Evolutionary conservation across 169 alveolate genomes (phyloP), one percentile per base, ranked within the genome.

Genomic region (Plasmodium falciparum): DNA sequence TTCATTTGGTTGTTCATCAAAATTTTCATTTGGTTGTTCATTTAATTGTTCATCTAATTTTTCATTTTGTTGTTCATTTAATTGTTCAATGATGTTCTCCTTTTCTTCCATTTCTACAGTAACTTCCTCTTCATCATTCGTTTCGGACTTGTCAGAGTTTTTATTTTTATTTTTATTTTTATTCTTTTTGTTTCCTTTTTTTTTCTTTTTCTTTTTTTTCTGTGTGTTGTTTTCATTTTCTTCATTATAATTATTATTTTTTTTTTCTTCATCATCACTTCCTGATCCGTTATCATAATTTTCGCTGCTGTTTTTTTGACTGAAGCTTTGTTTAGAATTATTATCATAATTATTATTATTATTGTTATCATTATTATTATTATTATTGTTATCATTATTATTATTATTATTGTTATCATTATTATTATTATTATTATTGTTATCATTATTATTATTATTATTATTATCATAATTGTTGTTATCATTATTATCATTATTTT

Each of bases 131-230:
- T 17, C 50, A 4, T 50, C 85, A 12, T 13, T 43, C n/a, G 22
- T 33, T 9, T 52, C 67, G 7, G 45, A 33, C 5, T 73, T 49
- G 11, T 29, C 33, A 26, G n/a, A 63, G 17, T 24, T 63, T 7
- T 63, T 15, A 54, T 15, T 33, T 9, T 54, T 33, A 4, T 33
- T 33, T 4, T 33, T 2, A 4, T 33, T 33, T 0, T 59, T 2
- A 4, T 33, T 33, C 0, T 59, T 20, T 72, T 54, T 61, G 12
- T 49, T 20, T 20, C 13, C 52, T 17, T 73, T 63, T 58, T 2
- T 24, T 73, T 73, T 73, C 33, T 73, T 73, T 52, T 73, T 73
- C 17, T 15, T 63, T 49, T 73, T 73, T 9, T 73, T 73, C 12
- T 39, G 43, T 26, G 54, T 26, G 50, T 73, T 54, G 39, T 29